Percentiles rank a stretch among this genome's conserved stretches.
phyloP scores from a whole-genome alignment of 495 filamentous ascomycete genomes.

The Penicillium angulare region DNA sequence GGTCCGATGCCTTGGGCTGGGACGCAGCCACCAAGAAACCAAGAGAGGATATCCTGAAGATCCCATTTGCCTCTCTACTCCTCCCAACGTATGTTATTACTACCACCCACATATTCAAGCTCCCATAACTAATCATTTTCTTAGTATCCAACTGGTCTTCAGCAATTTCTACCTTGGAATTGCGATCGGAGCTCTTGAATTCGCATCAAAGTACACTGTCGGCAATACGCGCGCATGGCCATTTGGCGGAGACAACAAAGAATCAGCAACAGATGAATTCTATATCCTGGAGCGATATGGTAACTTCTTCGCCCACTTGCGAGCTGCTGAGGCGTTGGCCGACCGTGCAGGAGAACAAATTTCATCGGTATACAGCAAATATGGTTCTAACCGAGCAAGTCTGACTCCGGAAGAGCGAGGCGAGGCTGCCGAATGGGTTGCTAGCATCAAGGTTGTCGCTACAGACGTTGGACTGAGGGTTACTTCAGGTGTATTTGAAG shows the following conservation, averaged over 20 bases:
- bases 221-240: slow-evolving; percentile 57
- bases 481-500: slow-evolving; percentile 58
- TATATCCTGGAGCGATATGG: slow-evolving; percentile 62
- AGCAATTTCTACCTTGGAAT: slow-evolving; percentile 63
- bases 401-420: slow-evolving; percentile 50
- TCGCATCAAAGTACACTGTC: slow-evolving; percentile 50
- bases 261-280: slow-evolving; percentile 55
- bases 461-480: slow-evolving; percentile 57
- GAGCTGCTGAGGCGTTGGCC: slow-evolving; percentile 53
- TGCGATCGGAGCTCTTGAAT: slow-evolving; percentile 50
- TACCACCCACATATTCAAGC: neutral
- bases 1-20: slow-evolving; percentile 61
- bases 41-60: slow-evolving; percentile 39
- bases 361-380: slow-evolving; percentile 37
- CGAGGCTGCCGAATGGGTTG: slow-evolving; percentile 58
- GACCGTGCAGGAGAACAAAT: slow-evolving; percentile 50
- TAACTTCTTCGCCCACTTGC: slow-evolving; percentile 57
- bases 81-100: slow-evolving; percentile 51
- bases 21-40: slow-evolving; percentile 43
- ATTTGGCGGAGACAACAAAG: slow-evolving; percentile 54
- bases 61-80: slow-evolving; percentile 50
- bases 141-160: slow-evolving; percentile 46
- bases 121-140: neutral
- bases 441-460: slow-evolving; percentile 56
- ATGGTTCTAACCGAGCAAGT: slow-evolving; percentile 28